phyloP scores from a whole-genome alignment of 2,329 filamentous ascomycete species.

The Paramyrothecium roridum region DNA sequence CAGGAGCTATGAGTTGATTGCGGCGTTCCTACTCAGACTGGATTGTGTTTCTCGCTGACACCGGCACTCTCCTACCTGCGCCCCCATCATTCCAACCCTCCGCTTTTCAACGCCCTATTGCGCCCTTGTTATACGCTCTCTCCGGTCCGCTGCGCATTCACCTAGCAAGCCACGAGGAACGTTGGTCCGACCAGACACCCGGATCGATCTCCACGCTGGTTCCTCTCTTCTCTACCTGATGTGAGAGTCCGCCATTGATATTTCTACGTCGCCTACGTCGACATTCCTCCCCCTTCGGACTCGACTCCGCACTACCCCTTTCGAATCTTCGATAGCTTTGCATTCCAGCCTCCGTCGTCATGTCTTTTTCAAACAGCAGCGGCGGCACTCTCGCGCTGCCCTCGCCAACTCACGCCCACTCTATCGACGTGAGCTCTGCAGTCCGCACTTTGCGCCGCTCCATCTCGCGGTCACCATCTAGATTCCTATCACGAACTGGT shows the following conservation, averaged over 20 bases:
- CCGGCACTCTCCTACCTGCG: not conserved
- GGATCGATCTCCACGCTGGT: not conserved
- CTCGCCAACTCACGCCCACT: constrained; percentile 79
- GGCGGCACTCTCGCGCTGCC: constrained; percentile 82
- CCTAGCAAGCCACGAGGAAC: not conserved
- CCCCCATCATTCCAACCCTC: not conserved
- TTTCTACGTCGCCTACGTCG: constrained; percentile 16
- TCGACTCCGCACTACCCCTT: not conserved
- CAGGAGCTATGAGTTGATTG: not conserved
- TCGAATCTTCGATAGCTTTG: constrained; percentile 3
- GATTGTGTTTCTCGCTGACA: not conserved
- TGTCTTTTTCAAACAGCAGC: constrained; percentile 57
- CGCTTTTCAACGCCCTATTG: not conserved
- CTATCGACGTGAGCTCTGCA: constrained; percentile 77
- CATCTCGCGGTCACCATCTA: constrained; percentile 90
- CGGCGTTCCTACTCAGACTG: not conserved
- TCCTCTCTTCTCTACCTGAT: constrained; percentile 8
- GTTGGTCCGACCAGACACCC: not conserved
- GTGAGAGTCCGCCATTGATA: constrained; percentile 9
- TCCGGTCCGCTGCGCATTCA: not conserved
- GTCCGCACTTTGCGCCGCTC: constrained; percentile 83
- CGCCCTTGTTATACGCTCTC: not conserved
- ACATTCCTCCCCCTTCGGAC: constrained; percentile 21
- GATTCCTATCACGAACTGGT: constrained; percentile 60
- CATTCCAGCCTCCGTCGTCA: constrained; percentile 33